phyloP scores from a whole-genome alignment of 2,329 filamentous ascomycete species.

The Colletotrichum tamarilloi region DNA sequence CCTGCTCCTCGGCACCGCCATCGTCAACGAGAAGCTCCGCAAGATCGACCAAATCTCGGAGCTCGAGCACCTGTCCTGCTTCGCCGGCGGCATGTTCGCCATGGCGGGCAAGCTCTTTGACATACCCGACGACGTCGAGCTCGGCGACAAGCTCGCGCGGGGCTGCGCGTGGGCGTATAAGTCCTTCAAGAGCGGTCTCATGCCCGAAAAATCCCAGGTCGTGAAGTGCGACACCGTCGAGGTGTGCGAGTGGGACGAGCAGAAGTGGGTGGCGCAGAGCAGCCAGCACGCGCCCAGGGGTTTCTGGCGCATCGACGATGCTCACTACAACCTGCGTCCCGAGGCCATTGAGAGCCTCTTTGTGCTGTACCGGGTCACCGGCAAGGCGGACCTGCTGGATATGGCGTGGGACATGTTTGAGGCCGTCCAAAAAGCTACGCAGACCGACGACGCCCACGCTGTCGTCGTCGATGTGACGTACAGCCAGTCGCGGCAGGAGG shows the following conservation, averaged over 20 bases:
- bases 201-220: conserved; percentile 62
- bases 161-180: conserved; percentile 65
- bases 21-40: conserved; percentile 37
- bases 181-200: conserved; percentile 59
- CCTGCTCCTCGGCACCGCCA: conserved; percentile 60
- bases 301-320: conserved; percentile 68
- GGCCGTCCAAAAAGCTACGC: conserved; percentile 56
- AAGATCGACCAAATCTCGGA: conserved; percentile 43
- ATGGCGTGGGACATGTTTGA: conserved; percentile 66
- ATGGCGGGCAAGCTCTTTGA: conserved; percentile 58
- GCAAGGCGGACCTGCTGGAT: conserved; percentile 57
- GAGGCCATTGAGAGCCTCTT: conserved; percentile 68
- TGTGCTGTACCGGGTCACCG: conserved; percentile 64
- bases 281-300: conserved; percentile 57
- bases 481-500: conserved; percentile 54
- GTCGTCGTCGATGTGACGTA: conserved; percentile 61
- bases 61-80: conserved; percentile 61
- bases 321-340: conserved; percentile 61
- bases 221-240: conserved; percentile 51
- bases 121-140: conserved; percentile 53
- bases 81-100: conserved; percentile 62
- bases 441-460: conserved; percentile 59
- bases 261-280: conserved; percentile 37
- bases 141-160: conserved; percentile 57
- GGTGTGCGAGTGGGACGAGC: conserved; percentile 58